phyloP scores from a whole-genome alignment of 257 asterid species.

The Ehretia macrophylla region DNA sequence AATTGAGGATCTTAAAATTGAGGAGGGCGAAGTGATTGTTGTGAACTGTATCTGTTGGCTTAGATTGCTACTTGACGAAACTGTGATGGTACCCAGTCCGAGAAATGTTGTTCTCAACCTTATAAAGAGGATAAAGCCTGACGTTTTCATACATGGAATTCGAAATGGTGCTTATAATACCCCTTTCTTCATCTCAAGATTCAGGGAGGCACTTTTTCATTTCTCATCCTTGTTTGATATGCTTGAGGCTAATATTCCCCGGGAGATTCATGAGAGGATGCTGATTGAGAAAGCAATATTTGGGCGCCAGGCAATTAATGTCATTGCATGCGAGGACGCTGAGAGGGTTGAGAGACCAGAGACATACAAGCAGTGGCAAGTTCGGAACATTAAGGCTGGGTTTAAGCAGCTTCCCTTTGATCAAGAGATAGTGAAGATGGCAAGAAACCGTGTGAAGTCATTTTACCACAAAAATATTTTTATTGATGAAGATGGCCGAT shows the following conservation, averaged over 20 bases:
- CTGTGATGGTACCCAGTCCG: constrained; percentile 42
- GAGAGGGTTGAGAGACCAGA: constrained; percentile 54
- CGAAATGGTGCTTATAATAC: constrained; percentile 46
- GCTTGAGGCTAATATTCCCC: constrained; percentile 46
- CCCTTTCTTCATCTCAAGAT: constrained; percentile 50
- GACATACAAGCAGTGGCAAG: constrained; percentile 65
- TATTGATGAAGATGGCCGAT: constrained; percentile 46
- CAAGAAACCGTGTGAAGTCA: constrained; percentile 21
- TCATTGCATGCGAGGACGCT: constrained; percentile 50
- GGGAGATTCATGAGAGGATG: constrained; percentile 42
- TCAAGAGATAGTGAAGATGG: constrained; percentile 32
- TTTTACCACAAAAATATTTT: constrained; percentile 43
- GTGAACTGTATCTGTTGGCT: constrained; percentile 38
- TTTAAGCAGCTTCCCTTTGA: constrained; percentile 43
- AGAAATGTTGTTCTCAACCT: constrained; percentile 37
- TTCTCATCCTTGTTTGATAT: constrained; percentile 48
- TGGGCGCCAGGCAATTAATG: constrained; percentile 51
- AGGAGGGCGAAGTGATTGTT: constrained; percentile 35
- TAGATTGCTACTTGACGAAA: constrained; percentile 41
- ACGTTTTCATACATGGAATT: constrained; percentile 33
- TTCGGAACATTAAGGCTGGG: constrained; percentile 47
- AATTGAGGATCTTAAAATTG: constrained; percentile 36
- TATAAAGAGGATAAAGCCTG: constrained; percentile 33
- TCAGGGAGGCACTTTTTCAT: constrained; percentile 53
- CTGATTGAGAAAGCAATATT: constrained; percentile 35